phyloP scores from a whole-genome alignment of 139 green algal species.

The Pseudopediastrum boryanum region DNA sequence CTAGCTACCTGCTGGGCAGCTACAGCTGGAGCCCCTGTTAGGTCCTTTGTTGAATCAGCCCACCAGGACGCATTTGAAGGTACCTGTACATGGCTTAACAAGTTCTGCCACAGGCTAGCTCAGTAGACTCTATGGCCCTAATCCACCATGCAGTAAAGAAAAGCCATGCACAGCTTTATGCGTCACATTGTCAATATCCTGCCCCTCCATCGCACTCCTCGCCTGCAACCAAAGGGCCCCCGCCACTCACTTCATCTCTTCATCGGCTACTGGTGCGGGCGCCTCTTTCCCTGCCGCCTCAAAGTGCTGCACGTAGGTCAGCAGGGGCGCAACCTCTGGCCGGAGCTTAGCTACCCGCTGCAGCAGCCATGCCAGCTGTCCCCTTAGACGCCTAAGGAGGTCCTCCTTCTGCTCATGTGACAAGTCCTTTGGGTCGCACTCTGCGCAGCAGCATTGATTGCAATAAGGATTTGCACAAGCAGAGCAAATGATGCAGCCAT shows the following conservation, averaged over 20 bases:
- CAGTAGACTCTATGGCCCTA: too few relatives aligned
- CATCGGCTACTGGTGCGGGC: neutral
- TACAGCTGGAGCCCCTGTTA: too few relatives aligned
- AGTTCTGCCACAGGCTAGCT: too few relatives aligned
- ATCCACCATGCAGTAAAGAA: too few relatives aligned
- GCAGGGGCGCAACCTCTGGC: neutral
- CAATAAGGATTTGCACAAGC: neutral
- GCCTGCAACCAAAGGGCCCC: neutral
- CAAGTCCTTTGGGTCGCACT: conserved; percentile 42
- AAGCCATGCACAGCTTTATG: too few relatives aligned
- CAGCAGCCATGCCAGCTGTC: conserved; percentile 42
- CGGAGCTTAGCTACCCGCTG: conserved; percentile 9
- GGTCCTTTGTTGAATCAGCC: too few relatives aligned
- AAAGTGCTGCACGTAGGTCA: conserved; percentile 16
- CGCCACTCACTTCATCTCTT: conserved; percentile 7
- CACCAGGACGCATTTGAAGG: too few relatives aligned
- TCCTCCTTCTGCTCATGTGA: conserved; percentile 49
- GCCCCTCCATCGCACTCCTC: too few relatives aligned
- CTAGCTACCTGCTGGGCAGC: too few relatives aligned
- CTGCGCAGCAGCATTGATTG: conserved; percentile 30
- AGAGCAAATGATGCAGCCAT: neutral
- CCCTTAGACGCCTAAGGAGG: conserved; percentile 62
- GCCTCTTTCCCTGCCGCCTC: neutral
- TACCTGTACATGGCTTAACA: too few relatives aligned
- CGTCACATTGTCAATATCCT: too few relatives aligned